Conservation (phyloP, 768 basidiomycete species). For the Pleurotus citrinopileatus region DNA sequence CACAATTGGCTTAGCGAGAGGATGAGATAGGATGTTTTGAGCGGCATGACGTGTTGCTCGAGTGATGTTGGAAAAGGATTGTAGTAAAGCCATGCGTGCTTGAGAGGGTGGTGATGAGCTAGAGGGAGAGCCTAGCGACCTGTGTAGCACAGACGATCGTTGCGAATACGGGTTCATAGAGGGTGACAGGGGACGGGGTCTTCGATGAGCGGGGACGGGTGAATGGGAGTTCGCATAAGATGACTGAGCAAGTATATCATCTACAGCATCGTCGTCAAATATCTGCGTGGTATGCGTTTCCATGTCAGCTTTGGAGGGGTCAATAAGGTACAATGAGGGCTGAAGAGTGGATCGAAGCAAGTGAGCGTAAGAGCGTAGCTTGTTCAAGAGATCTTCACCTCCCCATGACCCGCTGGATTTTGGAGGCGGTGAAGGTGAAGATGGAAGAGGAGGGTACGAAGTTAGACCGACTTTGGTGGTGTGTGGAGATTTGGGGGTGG, state of each 20-base stretch:
- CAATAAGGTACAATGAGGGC: conserved; percentile 83
- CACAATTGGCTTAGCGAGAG: conserved; percentile 92
- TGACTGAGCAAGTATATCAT: conserved; percentile 80
- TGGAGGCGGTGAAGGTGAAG: conserved; percentile 40
- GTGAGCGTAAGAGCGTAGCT: conserved; percentile 74
- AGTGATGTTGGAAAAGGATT: conserved; percentile 93
- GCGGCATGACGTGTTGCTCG: conserved; percentile 91
- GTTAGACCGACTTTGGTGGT: conserved; percentile 35
- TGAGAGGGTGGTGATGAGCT: conserved; percentile 54
- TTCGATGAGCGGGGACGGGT: conserved; percentile 79
- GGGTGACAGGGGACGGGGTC: conserved; percentile 62
- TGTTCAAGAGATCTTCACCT: conserved; percentile 80
- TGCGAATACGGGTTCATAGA: conserved; percentile 56
- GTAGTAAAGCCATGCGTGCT: conserved; percentile 80
- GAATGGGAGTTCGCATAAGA: conserved; percentile 76
- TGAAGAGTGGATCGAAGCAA: conserved; percentile 85
- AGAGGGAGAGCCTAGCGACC: conserved; percentile 63
- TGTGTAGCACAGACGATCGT: conserved; percentile 76
- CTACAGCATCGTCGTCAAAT: conserved; percentile 84
- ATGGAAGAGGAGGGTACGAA: conserved; percentile 63
- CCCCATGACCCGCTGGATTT: conserved; percentile 67
- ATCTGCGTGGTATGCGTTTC: conserved; percentile 86
- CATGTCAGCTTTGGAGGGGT: conserved; percentile 90
- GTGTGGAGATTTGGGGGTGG: conserved; percentile 34
- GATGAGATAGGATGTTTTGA: conserved; percentile 92